A percentile compares a stretch with the other conserved stretches of the same genome.
Conservation (phyloP, 108 stramenopile genomes). For the Parietichytrium sp. region DNA sequence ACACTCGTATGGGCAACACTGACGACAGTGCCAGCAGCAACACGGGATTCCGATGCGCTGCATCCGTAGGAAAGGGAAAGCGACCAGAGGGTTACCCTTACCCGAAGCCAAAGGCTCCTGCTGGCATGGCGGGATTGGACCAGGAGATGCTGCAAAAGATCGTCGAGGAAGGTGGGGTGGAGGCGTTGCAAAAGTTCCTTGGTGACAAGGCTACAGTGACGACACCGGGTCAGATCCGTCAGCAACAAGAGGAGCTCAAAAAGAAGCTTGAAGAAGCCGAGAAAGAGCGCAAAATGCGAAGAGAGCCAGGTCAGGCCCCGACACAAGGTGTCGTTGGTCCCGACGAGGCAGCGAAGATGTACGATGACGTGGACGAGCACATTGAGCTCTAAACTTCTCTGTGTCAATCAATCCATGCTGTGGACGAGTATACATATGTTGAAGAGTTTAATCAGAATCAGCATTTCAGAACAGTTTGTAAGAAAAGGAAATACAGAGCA, state of each 20-base stretch:
- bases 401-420: too few species aligned
- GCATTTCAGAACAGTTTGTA: too few species aligned
- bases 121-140: neutral
- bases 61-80: neutral
- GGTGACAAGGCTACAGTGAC: conserved; percentile 37
- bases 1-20: conserved; percentile 43
- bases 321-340: too few species aligned
- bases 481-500: too few species aligned
- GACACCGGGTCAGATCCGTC: neutral
- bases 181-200: neutral
- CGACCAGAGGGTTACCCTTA: neutral
- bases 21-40: conserved; percentile 45
- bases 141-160: neutral
- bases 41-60: conserved; percentile 48
- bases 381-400: neutral
- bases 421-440: too few species aligned
- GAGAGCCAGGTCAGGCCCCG: too few species aligned
- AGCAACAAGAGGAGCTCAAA: neutral
- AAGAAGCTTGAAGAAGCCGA: neutral
- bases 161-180: conserved; percentile 21
- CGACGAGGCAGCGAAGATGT: too few species aligned
- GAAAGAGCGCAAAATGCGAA: too few species aligned
- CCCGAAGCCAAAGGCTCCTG: neutral
- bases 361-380: neutral
- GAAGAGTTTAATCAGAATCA: too few species aligned